Evolutionary conservation across 129 eudicot species (phyloP).

Genomic region (Pulicaria dysenterica): DNA sequence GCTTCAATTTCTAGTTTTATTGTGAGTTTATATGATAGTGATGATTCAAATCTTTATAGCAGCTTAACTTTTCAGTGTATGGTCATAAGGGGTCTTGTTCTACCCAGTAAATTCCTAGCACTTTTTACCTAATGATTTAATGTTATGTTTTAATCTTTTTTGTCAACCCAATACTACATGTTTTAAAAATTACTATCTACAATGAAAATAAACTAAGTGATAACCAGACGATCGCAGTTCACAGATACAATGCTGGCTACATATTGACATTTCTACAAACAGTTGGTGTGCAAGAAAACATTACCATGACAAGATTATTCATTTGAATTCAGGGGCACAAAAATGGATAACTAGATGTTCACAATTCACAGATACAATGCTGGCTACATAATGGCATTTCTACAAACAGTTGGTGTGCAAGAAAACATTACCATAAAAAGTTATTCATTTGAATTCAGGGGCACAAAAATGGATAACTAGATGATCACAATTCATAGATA

Average conservation of each 20-base stretch:
- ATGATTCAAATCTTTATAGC: background rate
- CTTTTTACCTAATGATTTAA: background rate
- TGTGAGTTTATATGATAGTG: background rate
- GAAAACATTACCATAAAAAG: background rate
- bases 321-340: background rate
- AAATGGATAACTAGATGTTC: background rate
- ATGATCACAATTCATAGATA: background rate
- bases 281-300: constrained; percentile 16
- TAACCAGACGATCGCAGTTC: no score
- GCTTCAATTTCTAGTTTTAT: background rate
- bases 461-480: background rate
- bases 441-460: background rate
- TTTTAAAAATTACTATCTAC: background rate
- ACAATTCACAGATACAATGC: background rate
- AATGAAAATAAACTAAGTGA: no score
- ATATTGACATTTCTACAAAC: constrained; percentile 20
- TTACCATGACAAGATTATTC: background rate
- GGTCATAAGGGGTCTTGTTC: constrained; percentile 5
- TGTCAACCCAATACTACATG: background rate
- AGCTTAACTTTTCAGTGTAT: constrained; percentile 7
- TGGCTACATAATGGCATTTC: background rate
- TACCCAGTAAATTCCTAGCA: constrained; percentile 2
- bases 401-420: constrained; percentile 29
- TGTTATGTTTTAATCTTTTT: constrained; percentile 1
- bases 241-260: background rate